Conservation (phyloP, 2,329 filamentous ascomycete species). For the Erysiphe pulchra region DNA sequence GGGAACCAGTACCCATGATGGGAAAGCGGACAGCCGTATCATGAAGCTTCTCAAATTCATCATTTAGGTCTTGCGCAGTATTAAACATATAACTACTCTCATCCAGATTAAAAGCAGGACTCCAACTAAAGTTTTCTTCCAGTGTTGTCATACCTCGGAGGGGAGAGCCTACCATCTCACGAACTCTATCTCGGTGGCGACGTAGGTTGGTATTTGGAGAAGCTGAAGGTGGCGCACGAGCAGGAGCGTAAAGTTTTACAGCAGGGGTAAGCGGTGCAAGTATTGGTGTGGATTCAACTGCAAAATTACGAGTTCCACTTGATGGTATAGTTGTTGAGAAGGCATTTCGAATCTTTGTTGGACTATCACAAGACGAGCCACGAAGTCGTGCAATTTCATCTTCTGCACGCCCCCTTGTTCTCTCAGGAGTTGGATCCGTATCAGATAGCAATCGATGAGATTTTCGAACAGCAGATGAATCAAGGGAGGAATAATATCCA, state of each 20-base stretch:
- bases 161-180: slow-evolving; percentile 59
- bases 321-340: slow-evolving; percentile 33
- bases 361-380: slow-evolving; percentile 80
- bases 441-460: slow-evolving; percentile 48
- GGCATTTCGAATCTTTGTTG: slow-evolving; percentile 37
- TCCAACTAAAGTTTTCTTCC: slow-evolving; percentile 30
- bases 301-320: slow-evolving; percentile 25
- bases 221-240: slow-evolving; percentile 38
- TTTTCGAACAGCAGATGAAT: slow-evolving; percentile 56
- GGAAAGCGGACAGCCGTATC: slow-evolving; percentile 18
- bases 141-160: slow-evolving; percentile 27
- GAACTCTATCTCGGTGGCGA: slow-evolving; percentile 64
- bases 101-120: slow-evolving; percentile 39
- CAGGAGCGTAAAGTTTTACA: slow-evolving; percentile 48
- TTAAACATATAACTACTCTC: slow-evolving; percentile 25
- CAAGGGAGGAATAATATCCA: slow-evolving; percentile 87
- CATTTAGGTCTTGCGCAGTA: slow-evolving; percentile 17
- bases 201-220: slow-evolving; percentile 84
- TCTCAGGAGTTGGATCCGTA: slow-evolving; percentile 52
- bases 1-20: slow-evolving; percentile 31
- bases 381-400: slow-evolving; percentile 86
- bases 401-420: slow-evolving; percentile 77
- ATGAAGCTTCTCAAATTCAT: slow-evolving; percentile 37
- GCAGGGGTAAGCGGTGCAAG: slow-evolving; percentile 60
- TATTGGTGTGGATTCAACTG: slow-evolving; percentile 27